Evolutionary conservation across 139 green algal genomes (phyloP), one percentile per base, ranked within the genome.

Genomic region (Marvania coccoides): DNA sequence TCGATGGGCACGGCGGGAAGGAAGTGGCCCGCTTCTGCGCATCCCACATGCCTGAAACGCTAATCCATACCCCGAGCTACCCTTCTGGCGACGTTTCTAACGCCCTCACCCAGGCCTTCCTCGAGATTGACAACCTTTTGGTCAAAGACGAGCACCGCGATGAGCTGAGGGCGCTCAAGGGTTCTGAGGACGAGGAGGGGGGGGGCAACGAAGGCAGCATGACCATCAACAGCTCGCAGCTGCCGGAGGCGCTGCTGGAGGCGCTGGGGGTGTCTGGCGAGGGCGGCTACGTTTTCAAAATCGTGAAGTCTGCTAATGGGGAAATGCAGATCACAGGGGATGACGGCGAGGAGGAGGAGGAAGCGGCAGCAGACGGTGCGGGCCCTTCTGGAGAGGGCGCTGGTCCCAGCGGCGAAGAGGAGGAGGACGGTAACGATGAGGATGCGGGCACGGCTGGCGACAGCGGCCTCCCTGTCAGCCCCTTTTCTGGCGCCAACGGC

Each of bases 1-100:
- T 88, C 60, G 82, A 88, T 47, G 82, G 82, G 12, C 82, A 88
- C 47, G 82, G 82, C 23, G 82, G 82, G 23, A 79, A 77, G 5
- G 76, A 86, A 63, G 82, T 88, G 31, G 79, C 82, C 15, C 63
- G 70, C 19, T 88, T 80, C 38, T 61, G 48, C 8, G 72, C 77
- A 6, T 30, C 47, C 14, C 70, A 85, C 55, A 33, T 88, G 65
- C 47, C 77, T 4, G 26, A 65, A 2, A 67, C 77, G 65, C 36
- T 86, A 35, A 15, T 63, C 0, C 14, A 26, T 3, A 75, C 55
- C 3, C 24, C 71, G 14, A 65, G 23, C 0, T 86, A 61, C 34
- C 60, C 39, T 3, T 4, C 24, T 1, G 61, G 65, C 6, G 47
- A 85, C 39, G 29, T 74, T 14, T 40, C 56, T 29, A n/a, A 53